Evolutionary conservation across 2,329 filamentous ascomycete genomes (phyloP), one percentile per base, ranked within the genome.

Genomic region (Alternaria arborescens): DNA sequence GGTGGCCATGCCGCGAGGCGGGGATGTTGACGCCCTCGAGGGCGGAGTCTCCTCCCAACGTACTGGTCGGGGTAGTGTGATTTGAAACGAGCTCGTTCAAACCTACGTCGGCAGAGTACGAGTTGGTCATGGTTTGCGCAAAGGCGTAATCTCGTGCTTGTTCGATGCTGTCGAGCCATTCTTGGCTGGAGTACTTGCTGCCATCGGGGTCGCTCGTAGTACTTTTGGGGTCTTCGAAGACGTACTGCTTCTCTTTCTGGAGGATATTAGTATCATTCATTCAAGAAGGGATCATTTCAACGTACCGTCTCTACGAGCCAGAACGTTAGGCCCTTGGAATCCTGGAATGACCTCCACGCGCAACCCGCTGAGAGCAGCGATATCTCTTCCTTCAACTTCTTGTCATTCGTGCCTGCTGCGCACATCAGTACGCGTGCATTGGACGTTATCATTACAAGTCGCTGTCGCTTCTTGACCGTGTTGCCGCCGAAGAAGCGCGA

Each of bases 241-340:
- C 91, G 76, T 92, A 95, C 71, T 96, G 94, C 73, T 94, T 91
- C 60, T 97, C 94, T 67, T 88, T 88, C 94, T 97, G 69, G 40
- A 60, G n/a, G 14, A 46, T 32, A 56, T 63, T 52, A 70, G 34
- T 7, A 1, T 5, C 8, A 12, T 34, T 20, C n/a, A 12, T 18
- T n/a, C 14, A 6, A 4, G 41, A 3, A 20, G 18, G 10, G n/a
- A 12, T 41, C 5, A 11, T 4, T 40, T 50, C 44, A 58, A 86
- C 93, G 85, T 88, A 98, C 95, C 69, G 92, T 96, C 82, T 98
- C 93, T 53, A 98, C 90, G 79, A 90, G 90, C 92, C 93, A 98
- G 60, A 91, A 89, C 28, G 89, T 90, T 80, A 94, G 86, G 26
- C 93, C 94, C 79, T 97, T 97, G n/a, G 88, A 84, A 78, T 97